A percentile compares a stretch with the other conserved stretches of the same genome.
phyloP scores from a whole-genome alignment of 1,284 basidiomycete species.

The Pseudozyma hubeiensis region DNA sequence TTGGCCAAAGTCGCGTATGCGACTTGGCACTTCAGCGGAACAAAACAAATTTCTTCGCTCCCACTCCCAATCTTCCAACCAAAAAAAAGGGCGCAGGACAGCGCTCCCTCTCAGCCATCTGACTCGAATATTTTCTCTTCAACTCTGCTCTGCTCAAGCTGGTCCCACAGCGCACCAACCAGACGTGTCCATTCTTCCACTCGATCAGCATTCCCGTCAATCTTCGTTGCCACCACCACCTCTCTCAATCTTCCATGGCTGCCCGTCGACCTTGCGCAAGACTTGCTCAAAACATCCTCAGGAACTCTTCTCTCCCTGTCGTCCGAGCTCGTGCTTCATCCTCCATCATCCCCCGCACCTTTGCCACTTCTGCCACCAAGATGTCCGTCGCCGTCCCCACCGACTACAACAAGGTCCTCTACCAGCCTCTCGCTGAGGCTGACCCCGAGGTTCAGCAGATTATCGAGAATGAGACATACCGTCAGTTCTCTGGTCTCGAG shows the following conservation, averaged over 20 bases:
- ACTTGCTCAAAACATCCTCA: constrained; percentile 47
- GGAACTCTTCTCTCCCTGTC: constrained; percentile 23
- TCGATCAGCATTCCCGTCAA: neutral
- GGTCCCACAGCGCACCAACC: constrained; percentile 5
- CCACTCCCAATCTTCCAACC: constrained; percentile 8
- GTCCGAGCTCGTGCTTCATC: constrained; percentile 19
- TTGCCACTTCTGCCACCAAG: constrained; percentile 40
- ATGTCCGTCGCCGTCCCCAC: constrained; percentile 65
- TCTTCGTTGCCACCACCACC: constrained; percentile 24
- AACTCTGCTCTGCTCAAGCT: too few relatives aligned
- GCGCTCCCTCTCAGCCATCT: constrained; percentile 7
- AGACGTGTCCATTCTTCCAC: constrained; percentile 9
- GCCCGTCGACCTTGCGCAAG: constrained; percentile 44
- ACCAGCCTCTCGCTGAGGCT: constrained; percentile 85
- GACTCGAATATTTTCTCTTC: constrained; percentile 25
- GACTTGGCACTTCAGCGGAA: neutral
- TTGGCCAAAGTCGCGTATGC: constrained; percentile 2
- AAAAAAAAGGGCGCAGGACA: neutral
- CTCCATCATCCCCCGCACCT: constrained; percentile 31
- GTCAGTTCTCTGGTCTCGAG: constrained; percentile 95
- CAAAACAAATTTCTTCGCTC: neutral
- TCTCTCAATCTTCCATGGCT: constrained; percentile 44
- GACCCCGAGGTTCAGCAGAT: constrained; percentile 96
- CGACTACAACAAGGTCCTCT: constrained; percentile 82
- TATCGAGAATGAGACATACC: constrained; percentile 99